A percentile compares a stretch with the other conserved stretches of the same genome.
Conservation (phyloP, 495 filamentous ascomycete species). For the Neurospora tetrasperma region DNA sequence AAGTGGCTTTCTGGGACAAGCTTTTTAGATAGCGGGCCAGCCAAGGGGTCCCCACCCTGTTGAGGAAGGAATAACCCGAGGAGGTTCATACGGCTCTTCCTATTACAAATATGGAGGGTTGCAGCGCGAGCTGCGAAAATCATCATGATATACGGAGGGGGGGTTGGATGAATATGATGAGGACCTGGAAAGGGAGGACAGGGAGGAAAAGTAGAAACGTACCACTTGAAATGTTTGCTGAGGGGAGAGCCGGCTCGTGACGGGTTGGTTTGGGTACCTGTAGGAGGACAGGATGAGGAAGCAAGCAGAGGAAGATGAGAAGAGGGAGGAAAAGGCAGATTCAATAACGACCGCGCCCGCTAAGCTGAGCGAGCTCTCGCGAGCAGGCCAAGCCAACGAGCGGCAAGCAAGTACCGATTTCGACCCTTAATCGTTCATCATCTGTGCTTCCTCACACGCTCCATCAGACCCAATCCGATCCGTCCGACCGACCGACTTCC, state of each 20-base stretch:
- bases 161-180: background rate
- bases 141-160: slow-evolving; percentile 29
- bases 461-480: background rate
- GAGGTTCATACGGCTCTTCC: slow-evolving; percentile 45
- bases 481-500: background rate
- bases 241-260: background rate
- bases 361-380: background rate
- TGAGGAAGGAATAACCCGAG: slow-evolving; percentile 2
- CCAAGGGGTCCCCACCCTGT: background rate
- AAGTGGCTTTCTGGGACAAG: background rate
- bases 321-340: background rate
- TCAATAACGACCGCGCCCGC: background rate
- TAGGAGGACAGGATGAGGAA: background rate
- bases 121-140: slow-evolving; percentile 39
- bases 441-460: background rate
- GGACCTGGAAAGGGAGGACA: background rate
- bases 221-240: background rate
- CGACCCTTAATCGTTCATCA: background rate
- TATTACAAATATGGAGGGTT: slow-evolving; percentile 33
- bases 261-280: background rate
- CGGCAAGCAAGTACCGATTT: background rate
- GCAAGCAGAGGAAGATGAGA: background rate
- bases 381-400: background rate
- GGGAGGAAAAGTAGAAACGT: slow-evolving; percentile 2
- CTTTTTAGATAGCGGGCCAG: slow-evolving; percentile 4